A percentile compares a stretch with the other conserved stretches of the same genome.
Evolutionary conservation across 257 asterid genomes (phyloP).

Genomic region (Capsicum chinense): DNA sequence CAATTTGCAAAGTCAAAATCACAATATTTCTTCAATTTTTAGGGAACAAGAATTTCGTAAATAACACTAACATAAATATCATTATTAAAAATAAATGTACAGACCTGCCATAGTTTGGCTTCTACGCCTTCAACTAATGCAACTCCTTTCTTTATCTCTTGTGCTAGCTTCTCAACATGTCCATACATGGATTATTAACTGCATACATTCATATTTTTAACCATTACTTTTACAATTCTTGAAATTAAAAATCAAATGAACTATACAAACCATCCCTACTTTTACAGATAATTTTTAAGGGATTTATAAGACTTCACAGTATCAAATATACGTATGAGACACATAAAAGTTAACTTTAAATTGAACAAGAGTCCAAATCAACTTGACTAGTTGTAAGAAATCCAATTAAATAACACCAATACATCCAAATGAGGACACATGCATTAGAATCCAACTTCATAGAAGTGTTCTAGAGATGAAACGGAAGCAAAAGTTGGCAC

Average conservation of each 20-base stretch:
- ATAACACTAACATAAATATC: background rate
- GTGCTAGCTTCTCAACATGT: constrained; percentile 63
- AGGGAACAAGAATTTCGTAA: background rate
- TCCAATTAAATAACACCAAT: background rate
- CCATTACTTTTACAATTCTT: background rate
- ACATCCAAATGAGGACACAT: background rate
- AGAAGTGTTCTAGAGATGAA: background rate
- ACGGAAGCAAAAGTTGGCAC: background rate
- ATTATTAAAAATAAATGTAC: constrained; percentile 24
- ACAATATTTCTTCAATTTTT: background rate
- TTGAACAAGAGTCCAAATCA: background rate
- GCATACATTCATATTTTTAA: background rate
- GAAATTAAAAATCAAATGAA: background rate
- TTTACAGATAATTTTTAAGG: background rate
- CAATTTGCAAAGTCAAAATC: background rate
- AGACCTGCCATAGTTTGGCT: constrained; percentile 68
- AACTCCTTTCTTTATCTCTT: constrained; percentile 68
- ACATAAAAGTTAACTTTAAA: background rate
- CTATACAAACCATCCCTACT: background rate
- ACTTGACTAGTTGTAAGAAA: background rate
- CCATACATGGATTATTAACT: constrained; percentile 61
- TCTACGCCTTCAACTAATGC: constrained; percentile 69
- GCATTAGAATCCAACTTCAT: background rate
- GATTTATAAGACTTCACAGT: background rate
- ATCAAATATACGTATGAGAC: background rate